Base-by-base conservation (phyloP, 345 rosid genomes). In the Nasturtium officinale region DNA sequence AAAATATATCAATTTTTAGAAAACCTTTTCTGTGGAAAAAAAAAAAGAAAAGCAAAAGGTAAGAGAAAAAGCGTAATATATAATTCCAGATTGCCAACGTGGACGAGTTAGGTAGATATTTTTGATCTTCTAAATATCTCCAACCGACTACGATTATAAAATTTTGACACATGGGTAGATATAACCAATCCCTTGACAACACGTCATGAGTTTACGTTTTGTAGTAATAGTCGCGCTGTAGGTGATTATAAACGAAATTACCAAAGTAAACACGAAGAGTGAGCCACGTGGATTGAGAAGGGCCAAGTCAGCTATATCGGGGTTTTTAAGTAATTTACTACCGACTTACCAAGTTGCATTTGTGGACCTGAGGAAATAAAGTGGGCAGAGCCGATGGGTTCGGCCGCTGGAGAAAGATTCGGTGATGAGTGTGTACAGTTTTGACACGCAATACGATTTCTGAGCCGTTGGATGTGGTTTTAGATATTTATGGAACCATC, bases 41-140 rank as follows among this genome's bases (percentile, higher is more conserved):
- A 46, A 73, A 40, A 46, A 64, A 13, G 5, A 40, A 75, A 54
- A 60, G 45, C 37, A 63, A 70, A 69, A 69, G 65, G 18, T 25
- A 33, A 69, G 29, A 13, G 56, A 60, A 85, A 87, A 85, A 84
- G 92, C 75, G 93, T 77, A 82, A 75, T 69, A 72, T 85, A 81
- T 43, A 81, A 81, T 81, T 87, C 90, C 90, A 87, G 86, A 83
- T 81, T 69, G 96, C 90, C 87, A 47, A 82, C 96, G 91, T 94
- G 97, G 96, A 85, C 84, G 82, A 74, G 71, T 82, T 55, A 73
- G 76, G 79, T 67, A 83, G 91, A 91, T 91, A 86, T 91, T 91
- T 89, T 83, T 66, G 81, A 89, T 90, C 83, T 77, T 70, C 77
- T 61, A 77, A 84, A 87, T 82, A 89, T 87, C 87, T 87, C 15